Evolutionary conservation across 179 eudicot genomes (phyloP).

Genomic region (Spinacia oleracea): DNA sequence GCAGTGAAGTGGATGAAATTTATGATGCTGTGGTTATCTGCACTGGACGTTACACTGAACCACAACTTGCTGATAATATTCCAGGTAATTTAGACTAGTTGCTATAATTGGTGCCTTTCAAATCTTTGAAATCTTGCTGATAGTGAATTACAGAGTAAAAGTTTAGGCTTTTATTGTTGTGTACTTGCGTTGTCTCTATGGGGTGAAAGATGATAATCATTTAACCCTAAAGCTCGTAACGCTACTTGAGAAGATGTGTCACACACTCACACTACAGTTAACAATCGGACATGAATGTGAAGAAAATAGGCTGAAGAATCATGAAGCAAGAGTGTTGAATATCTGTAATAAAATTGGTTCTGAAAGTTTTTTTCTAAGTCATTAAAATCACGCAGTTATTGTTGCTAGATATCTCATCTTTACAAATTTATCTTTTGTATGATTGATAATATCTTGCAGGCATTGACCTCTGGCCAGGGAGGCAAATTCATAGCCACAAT

Average conservation of each 20-base stretch:
- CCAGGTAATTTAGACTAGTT: slow-evolving; percentile 16
- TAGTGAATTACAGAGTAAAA: background rate
- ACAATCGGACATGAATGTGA: too few relatives aligned
- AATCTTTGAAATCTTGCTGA: background rate
- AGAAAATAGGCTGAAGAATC: too few relatives aligned
- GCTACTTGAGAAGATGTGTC: too few relatives aligned
- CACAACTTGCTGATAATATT: slow-evolving; percentile 56
- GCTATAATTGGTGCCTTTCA: background rate
- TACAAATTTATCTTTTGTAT: too few relatives aligned
- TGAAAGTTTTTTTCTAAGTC: too few relatives aligned
- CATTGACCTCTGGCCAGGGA: slow-evolving; percentile 74
- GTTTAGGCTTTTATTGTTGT: background rate
- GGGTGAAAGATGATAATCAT: background rate
- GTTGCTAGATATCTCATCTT: background rate
- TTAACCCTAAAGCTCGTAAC: background rate
- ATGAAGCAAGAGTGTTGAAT: too few relatives aligned
- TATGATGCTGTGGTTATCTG: slow-evolving; percentile 92
- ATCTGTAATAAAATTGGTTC: too few relatives aligned
- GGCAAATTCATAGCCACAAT: slow-evolving; percentile 84
- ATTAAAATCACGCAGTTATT: background rate
- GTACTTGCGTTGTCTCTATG: background rate
- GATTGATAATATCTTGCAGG: slow-evolving; percentile 36
- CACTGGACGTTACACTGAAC: slow-evolving; percentile 86
- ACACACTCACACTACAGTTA: too few relatives aligned
- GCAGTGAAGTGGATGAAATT: slow-evolving; percentile 39